Evolutionary conservation across 768 basidiomycete genomes (phyloP).

Genomic region (Xerocomellus chrysenteron): DNA sequence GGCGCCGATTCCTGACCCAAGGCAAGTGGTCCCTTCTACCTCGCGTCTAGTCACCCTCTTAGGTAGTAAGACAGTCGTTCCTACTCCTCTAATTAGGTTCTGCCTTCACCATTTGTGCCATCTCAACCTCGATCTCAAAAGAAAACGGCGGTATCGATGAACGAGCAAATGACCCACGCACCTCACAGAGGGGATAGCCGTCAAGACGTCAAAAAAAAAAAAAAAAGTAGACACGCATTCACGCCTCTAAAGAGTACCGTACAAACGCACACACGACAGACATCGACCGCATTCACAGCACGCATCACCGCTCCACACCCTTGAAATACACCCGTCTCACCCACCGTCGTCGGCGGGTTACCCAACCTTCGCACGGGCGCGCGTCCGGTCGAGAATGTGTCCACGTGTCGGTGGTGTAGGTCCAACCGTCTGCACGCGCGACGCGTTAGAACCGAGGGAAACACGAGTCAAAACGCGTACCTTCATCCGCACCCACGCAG

Average conservation of each 20-base stretch:
- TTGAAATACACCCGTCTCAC: slow-evolving; percentile 54
- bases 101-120: too few species aligned
- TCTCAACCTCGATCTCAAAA: too few species aligned
- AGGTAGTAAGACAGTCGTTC: too few species aligned
- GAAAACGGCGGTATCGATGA: too few species aligned
- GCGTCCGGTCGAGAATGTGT: slow-evolving; percentile 42
- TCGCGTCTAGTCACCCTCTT: too few species aligned
- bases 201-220: too few species aligned
- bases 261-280: not conserved
- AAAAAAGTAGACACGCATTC: not conserved
- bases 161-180: too few species aligned
- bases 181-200: too few species aligned
- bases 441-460: not conserved
- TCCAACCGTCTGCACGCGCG: slow-evolving; percentile 66
- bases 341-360: slow-evolving; percentile 73
- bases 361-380: slow-evolving; percentile 43
- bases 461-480: slow-evolving; percentile 2
- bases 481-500: slow-evolving; percentile 26
- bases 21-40: too few species aligned
- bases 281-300: too few species aligned
- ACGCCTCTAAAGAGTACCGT: not conserved
- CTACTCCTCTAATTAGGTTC: too few species aligned
- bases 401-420: slow-evolving; percentile 81
- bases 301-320: not conserved
- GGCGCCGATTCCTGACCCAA: too few species aligned